These are phyloP conservation scores for Arabis alpina DNA, from an alignment of 345 rosid species.

Conservation along the genomic window DNA sequence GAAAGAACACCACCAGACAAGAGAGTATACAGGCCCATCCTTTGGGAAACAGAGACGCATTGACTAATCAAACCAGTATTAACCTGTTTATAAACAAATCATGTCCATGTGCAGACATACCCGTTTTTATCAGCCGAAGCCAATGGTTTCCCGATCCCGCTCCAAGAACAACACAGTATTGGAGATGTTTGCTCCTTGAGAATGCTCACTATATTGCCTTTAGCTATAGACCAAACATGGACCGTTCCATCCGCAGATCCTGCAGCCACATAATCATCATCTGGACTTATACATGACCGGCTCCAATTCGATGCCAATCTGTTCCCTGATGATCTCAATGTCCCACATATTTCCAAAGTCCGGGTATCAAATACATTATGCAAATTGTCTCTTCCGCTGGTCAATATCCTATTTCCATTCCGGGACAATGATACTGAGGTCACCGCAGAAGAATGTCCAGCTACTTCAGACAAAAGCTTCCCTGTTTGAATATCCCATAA, in stretches of 20 bases:
- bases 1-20: constrained; percentile 6
- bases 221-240: constrained; percentile 77
- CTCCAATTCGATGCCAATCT: constrained; percentile 95
- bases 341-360: constrained; percentile 82
- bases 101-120: constrained; percentile 79
- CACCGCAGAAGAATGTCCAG: constrained; percentile 84
- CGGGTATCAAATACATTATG: constrained; percentile 88
- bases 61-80: constrained; percentile 27
- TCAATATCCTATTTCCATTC: constrained; percentile 69
- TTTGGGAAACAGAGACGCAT: constrained; percentile 18
- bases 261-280: constrained; percentile 83
- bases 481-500: constrained; percentile 93
- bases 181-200: constrained; percentile 83
- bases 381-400: constrained; percentile 92
- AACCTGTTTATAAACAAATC: constrained; percentile 27
- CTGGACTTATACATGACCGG: constrained; percentile 92
- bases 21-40: constrained; percentile 3
- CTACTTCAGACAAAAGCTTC: constrained; percentile 81
- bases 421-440: constrained; percentile 75
- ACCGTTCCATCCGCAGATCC: constrained; percentile 90
- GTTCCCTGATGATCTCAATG: constrained; percentile 77
- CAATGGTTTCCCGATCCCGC: constrained; percentile 89
- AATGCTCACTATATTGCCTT: constrained; percentile 69
- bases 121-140: constrained; percentile 91
- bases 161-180: constrained; percentile 90